Conservation (phyloP, 164 flowering plant genomes). For the Nelumbo lutea region DNA sequence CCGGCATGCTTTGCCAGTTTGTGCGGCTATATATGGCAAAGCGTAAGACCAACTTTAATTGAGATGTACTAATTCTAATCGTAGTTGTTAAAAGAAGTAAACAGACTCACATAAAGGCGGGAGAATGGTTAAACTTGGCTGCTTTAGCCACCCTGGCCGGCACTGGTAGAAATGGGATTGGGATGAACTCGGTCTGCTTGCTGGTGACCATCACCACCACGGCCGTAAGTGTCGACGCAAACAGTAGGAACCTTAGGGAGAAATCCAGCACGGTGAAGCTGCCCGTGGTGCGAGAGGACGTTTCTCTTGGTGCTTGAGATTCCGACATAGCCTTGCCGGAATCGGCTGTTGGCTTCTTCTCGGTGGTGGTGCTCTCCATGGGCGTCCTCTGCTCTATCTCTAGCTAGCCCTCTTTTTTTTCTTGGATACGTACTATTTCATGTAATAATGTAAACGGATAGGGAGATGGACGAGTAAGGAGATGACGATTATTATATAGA, state of each 20-base stretch:
- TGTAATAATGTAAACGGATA: too few species aligned
- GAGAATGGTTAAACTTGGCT: conserved; percentile 21
- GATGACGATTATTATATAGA: too few species aligned
- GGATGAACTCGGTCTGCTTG: conserved; percentile 19
- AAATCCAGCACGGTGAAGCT: conserved; percentile 7
- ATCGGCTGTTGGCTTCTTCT: background rate
- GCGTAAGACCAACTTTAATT: too few species aligned
- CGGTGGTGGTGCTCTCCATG: conserved; percentile 7
- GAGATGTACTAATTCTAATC: too few species aligned
- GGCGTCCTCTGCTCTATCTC: background rate
- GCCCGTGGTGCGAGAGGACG: background rate
- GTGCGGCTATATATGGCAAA: too few species aligned
- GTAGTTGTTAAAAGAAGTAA: background rate
- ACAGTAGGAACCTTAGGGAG: conserved; percentile 17
- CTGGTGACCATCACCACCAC: conserved; percentile 20
- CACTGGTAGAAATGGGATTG: background rate
- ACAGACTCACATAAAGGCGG: conserved; percentile 26
- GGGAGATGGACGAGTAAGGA: too few species aligned
- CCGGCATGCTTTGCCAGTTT: too few species aligned
- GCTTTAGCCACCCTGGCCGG: background rate
- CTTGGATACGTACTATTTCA: too few species aligned
- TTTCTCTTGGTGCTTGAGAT: background rate
- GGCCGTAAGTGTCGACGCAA: conserved; percentile 17
- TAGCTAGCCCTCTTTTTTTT: too few species aligned
- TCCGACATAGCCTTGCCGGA: conserved; percentile 3